Evolutionary conservation across 257 asterid genomes (phyloP), one percentile per base, ranked within the genome.

Genomic region (Ilex aquifolium): DNA sequence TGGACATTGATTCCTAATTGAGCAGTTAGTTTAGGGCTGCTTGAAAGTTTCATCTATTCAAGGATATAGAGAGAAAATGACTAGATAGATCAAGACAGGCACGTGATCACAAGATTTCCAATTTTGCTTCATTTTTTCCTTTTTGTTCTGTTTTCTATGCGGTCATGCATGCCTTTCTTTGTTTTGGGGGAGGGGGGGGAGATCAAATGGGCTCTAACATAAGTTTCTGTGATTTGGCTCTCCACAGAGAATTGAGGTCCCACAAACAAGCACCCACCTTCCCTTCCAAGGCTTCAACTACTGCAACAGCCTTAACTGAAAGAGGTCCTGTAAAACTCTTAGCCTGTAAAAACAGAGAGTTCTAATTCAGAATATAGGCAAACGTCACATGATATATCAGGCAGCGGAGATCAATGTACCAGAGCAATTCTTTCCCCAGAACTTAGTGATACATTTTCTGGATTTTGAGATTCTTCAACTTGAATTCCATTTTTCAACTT

Each of bases 231-330:
- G 11, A 53, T 29, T 65, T 53, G 56, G 49, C 72, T 60, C 57
- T 42, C 44, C 70, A 58, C 61, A 59, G 27, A 69, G 15, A 17
- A n/a, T 2, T 8, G n/a, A 53, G 3, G 14, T 17, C 4, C 27
- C 15, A 15, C 30, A 53, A 53, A 2, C 57, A 53, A 17, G 63
- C 65, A 65, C 83, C 71, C 63, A 89, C 99, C 95, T 92, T 89
- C 69, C 94, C 99, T 73, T 87, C 97, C 79, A 88, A 78, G 59
- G 94, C 71, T 70, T 92, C 99, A 70, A 85, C 77, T 16, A 90
- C 69, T 52, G 71, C 80, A 68, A 78, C 49, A 44, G 91, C 88
- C 80, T 79, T 87, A 75, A 57, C 75, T 44, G 96, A 87, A 64
- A 87, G 75, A 59, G 91, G 70, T 48, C 86, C 85, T 14, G 84